phyloP scores from a whole-genome alignment of 768 basidiomycete genomes.

The Leccinellum rugosiceps region DNA sequence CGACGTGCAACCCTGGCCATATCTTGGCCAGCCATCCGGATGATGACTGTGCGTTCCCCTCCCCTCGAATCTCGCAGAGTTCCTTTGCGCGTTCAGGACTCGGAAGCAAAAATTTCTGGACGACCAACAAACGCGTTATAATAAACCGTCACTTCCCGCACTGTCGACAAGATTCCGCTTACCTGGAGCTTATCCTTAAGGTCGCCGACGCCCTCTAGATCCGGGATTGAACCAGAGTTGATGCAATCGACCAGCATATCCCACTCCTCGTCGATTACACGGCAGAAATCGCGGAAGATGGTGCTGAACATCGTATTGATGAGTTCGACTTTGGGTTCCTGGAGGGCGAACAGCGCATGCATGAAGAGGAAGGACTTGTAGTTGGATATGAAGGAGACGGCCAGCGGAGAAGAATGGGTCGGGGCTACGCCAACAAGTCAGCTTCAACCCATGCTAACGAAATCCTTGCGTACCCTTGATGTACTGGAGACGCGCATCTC shows the following conservation, averaged over 20 bases:
- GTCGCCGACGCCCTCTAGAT: conserved; percentile 9
- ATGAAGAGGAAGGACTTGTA: conserved; percentile 23
- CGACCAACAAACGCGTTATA: too few relatives aligned
- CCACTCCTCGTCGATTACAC: conserved; percentile 19
- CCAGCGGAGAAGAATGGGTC: conserved; percentile 14
- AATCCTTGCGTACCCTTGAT: conserved; percentile 4
- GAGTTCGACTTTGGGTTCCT: conserved; percentile 19
- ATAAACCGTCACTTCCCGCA: not conserved
- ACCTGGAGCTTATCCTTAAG: conserved; percentile 15
- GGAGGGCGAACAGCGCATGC: conserved; percentile 22
- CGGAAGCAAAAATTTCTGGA: conserved; percentile 17
- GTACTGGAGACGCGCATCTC: conserved; percentile 6
- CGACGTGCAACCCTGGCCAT: conserved; percentile 16
- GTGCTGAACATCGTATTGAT: conserved; percentile 23
- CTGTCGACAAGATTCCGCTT: not conserved
- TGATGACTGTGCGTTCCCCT: not conserved
- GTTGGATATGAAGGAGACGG: conserved; percentile 15
- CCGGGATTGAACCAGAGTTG: conserved; percentile 12
- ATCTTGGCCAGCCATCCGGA: conserved; percentile 21
- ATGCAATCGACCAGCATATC: conserved; percentile 19
- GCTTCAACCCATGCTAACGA: not conserved
- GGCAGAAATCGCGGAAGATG: conserved; percentile 22
- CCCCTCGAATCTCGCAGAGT: conserved; percentile 10
- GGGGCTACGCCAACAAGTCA: conserved; percentile 9
- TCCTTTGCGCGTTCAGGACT: conserved; percentile 15